Percentiles rank a stretch among this genome's conserved stretches.
Conservation (phyloP, 306 rosid species). For the Rosa multiflora region DNA sequence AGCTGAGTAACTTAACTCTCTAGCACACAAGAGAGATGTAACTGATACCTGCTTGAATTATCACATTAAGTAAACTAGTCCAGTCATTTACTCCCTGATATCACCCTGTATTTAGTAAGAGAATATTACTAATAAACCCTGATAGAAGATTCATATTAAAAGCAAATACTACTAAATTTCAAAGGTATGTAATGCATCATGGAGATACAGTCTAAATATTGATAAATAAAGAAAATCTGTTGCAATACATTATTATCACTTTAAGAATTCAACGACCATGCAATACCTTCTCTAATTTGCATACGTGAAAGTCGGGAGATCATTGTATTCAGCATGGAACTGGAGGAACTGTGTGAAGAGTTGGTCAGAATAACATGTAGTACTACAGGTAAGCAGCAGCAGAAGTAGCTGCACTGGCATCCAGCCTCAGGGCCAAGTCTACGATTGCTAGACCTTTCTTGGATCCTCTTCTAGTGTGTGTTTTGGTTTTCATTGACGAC, state of each 20-base stretch:
- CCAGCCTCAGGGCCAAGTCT: conserved; percentile 43
- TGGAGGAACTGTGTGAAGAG: conserved; percentile 71
- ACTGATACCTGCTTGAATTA: no score
- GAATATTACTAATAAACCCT: no score
- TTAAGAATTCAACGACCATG: not conserved
- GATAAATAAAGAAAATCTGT: no score
- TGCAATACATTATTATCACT: not conserved
- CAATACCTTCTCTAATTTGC: not conserved
- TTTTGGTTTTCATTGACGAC: conserved; percentile 29
- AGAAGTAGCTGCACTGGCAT: conserved; percentile 43
- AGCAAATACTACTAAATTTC: not conserved
- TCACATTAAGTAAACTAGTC: no score
- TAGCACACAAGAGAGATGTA: no score
- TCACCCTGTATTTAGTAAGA: no score
- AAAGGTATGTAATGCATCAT: no score
- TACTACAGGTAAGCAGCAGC: conserved; percentile 34
- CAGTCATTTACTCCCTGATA: no score
- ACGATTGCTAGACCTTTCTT: conserved; percentile 46
- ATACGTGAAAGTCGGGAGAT: conserved; percentile 52
- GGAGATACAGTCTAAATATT: no score
- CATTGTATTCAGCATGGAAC: conserved; percentile 58
- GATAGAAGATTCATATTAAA: no score
- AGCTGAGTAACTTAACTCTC: no score
- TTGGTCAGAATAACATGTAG: conserved; percentile 45
- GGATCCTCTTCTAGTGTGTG: conserved; percentile 26